Conservation (phyloP, 1,139 yeast species). For the Saccharomyces hybrid region DNA sequence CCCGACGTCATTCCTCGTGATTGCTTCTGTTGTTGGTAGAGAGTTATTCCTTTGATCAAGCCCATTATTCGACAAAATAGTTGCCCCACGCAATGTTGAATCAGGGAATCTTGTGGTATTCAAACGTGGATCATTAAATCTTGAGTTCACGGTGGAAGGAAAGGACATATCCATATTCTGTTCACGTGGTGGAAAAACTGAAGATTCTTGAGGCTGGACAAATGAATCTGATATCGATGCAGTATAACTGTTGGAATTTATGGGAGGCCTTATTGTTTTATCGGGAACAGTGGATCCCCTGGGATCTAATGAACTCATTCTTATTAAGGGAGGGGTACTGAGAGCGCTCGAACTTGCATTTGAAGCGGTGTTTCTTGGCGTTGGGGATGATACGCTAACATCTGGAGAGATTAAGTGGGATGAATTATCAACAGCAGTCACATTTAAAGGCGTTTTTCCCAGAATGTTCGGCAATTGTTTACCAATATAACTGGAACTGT, state of each 20-base stretch:
- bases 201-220: background rate
- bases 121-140: background rate
- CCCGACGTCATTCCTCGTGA: background rate
- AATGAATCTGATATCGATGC: background rate
- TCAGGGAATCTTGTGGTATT: background rate
- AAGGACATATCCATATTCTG: background rate
- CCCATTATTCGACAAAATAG: background rate
- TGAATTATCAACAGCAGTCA: background rate
- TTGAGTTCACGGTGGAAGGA: background rate
- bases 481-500: slow-evolving; percentile 9
- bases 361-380: background rate
- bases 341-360: background rate
- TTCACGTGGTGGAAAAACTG: background rate
- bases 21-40: background rate
- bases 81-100: background rate
- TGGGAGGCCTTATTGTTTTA: background rate
- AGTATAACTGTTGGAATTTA: background rate
- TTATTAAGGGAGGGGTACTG: background rate
- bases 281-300: background rate
- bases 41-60: background rate
- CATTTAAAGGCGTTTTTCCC: slow-evolving; percentile 18
- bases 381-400: background rate
- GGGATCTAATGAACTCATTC: background rate
- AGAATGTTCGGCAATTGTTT: slow-evolving; percentile 11
- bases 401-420: background rate